Conservation (phyloP, 257 asterid species). For the Solanum infundibuliforme region DNA sequence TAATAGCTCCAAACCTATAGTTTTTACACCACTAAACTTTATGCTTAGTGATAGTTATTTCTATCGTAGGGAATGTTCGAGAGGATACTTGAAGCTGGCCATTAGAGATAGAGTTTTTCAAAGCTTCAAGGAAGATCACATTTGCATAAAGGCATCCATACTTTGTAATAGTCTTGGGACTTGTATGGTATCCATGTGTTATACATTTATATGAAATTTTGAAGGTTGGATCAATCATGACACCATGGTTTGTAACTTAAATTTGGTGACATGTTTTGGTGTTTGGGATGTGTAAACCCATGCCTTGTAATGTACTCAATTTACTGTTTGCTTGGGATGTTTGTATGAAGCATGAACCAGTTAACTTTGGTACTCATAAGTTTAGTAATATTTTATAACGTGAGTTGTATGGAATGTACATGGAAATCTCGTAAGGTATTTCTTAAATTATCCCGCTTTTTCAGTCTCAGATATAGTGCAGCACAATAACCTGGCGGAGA, state of each 20-base stretch:
- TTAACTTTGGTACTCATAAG: background rate
- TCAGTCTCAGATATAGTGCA: constrained; percentile 49
- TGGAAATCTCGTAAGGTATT: background rate
- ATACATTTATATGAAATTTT: background rate
- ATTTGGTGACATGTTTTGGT: background rate
- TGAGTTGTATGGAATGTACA: background rate
- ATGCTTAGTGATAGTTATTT: background rate
- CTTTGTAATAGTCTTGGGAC: background rate
- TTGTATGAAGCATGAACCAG: background rate
- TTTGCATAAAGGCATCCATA: background rate
- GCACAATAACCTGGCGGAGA: constrained; percentile 50
- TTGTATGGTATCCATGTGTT: background rate
- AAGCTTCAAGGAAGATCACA: background rate
- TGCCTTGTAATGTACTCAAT: background rate
- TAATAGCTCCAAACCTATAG: background rate
- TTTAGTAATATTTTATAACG: background rate
- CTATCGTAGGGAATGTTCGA: background rate
- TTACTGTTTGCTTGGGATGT: background rate
- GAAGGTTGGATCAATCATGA: background rate
- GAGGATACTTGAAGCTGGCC: background rate
- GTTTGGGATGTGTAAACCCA: background rate
- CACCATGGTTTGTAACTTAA: background rate
- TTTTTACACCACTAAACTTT: background rate
- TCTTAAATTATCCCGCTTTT: background rate
- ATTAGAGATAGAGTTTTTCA: too few relatives aligned